Conservation (phyloP, 73 alveolate species). For the Paramecium octaurelia region DNA sequence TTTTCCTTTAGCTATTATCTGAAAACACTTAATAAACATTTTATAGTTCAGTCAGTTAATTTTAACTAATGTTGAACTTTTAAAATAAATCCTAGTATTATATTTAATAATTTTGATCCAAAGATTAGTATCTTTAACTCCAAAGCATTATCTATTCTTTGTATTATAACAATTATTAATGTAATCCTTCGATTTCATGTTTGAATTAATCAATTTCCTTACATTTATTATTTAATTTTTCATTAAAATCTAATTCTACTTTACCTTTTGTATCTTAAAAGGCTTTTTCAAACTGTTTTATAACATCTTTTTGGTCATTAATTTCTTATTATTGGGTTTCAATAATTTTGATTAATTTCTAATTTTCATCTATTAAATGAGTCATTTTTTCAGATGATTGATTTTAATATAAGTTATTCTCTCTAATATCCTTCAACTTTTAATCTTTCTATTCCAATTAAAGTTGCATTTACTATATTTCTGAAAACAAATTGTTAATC, state of each 20-base stretch:
- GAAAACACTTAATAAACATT: not conserved
- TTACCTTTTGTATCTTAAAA: not conserved
- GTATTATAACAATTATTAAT: not conserved
- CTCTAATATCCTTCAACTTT: not conserved
- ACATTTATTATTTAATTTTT: not conserved
- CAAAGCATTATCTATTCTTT: not conserved
- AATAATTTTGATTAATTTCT: not conserved
- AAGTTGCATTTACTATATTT: not conserved
- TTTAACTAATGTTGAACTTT: not conserved
- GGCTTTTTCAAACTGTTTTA: not conserved
- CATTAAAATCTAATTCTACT: not conserved
- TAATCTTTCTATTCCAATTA: not conserved
- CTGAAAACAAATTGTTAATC: not conserved
- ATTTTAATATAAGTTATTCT: not conserved
- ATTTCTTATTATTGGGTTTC: not conserved
- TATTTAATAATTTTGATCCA: constrained; percentile 1
- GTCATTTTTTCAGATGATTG: not conserved
- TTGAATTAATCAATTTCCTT: not conserved
- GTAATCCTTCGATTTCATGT: not conserved
- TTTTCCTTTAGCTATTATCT: not conserved
- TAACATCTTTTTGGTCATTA: not conserved
- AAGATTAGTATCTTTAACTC: not conserved
- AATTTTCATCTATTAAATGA: constrained; percentile 8
- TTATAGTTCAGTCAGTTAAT: not conserved
- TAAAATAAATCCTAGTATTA: not conserved